Percentiles rank a stretch among this genome's conserved stretches.
phyloP scores from a whole-genome alignment of 2,329 filamentous ascomycete species.

The Neurospora sp. region DNA sequence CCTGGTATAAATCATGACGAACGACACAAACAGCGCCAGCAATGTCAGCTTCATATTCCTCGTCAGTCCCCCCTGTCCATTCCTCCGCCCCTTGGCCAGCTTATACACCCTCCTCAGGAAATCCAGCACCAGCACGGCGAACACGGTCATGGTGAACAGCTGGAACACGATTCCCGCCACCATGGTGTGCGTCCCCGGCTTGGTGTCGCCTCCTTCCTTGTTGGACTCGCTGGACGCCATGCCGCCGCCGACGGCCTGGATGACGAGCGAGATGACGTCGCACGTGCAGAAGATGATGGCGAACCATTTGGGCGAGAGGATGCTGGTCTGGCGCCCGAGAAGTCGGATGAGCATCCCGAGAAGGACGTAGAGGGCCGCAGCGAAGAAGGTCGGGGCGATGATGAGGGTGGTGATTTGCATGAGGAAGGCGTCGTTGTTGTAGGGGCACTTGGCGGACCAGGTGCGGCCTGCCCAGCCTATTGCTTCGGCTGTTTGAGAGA shows the following conservation, averaged over 20 bases:
- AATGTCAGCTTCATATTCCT: constrained; percentile 19
- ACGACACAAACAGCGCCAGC: constrained; percentile 30
- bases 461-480: constrained; percentile 39
- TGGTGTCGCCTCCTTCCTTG: constrained; percentile 25
- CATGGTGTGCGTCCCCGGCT: constrained; percentile 37
- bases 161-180: constrained; percentile 41
- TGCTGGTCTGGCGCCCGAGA: constrained; percentile 32
- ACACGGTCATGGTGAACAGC: constrained; percentile 36
- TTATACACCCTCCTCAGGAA: constrained; percentile 27
- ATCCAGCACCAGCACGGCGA: constrained; percentile 27
- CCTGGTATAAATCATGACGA: constrained; percentile 35
- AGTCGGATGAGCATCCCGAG: constrained; percentile 36
- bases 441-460: constrained; percentile 38
- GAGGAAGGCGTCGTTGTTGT: constrained; percentile 37
- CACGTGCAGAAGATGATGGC: constrained; percentile 38
- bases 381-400: constrained; percentile 38
- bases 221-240: constrained; percentile 28
- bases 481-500: constrained; percentile 25
- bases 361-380: constrained; percentile 39
- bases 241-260: constrained; percentile 39
- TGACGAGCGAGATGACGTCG: constrained; percentile 31
- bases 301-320: constrained; percentile 32
- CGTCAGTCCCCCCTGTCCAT: constrained; percentile 20
- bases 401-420: constrained; percentile 39
- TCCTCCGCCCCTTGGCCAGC: not conserved